Percentiles rank a stretch among this genome's conserved stretches.
phyloP scores from a whole-genome alignment of 2,329 filamentous ascomycete genomes.

The Orbilia quercus region DNA sequence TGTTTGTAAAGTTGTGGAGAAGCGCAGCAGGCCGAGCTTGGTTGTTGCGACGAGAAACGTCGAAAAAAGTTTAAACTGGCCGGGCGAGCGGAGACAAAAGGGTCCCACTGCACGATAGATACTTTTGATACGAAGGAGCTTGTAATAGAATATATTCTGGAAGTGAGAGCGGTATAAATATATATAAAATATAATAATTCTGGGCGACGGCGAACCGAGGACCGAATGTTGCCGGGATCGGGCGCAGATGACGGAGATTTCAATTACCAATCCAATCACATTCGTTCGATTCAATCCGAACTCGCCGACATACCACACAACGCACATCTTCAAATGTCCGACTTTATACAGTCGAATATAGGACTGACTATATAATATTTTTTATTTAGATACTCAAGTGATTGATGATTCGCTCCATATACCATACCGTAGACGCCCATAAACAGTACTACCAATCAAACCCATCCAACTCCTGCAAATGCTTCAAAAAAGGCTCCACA shows the following conservation, averaged over 20 bases:
- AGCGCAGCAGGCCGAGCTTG: neutral
- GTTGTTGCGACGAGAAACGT: neutral
- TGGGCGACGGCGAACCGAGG: constrained; percentile 47
- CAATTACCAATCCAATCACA: constrained; percentile 30
- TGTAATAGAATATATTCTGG: too few species aligned
- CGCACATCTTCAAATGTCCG: neutral
- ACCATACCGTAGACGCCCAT: constrained; percentile 8
- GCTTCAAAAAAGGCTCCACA: constrained; percentile 64
- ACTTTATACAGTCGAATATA: neutral
- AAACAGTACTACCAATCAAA: constrained; percentile 12
- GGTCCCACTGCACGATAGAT: too few species aligned
- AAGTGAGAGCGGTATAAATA: too few species aligned
- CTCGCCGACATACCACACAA: neutral
- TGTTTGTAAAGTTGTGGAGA: neutral
- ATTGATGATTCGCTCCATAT: neutral
- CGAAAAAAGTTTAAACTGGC: neutral
- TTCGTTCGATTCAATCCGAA: neutral
- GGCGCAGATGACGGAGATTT: constrained; percentile 20
- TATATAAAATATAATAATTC: too few species aligned
- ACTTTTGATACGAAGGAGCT: too few species aligned
- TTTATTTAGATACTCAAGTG: neutral
- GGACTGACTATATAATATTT: neutral
- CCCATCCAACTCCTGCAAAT: constrained; percentile 62
- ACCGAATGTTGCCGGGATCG: constrained; percentile 46
- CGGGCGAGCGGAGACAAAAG: constrained; percentile 23